A percentile compares a stretch with the other conserved stretches of the same genome.
These are phyloP conservation scores for Carex parvula DNA, from an alignment of 176 grass and related monocot genomes.

Conservation along the genomic window DNA sequence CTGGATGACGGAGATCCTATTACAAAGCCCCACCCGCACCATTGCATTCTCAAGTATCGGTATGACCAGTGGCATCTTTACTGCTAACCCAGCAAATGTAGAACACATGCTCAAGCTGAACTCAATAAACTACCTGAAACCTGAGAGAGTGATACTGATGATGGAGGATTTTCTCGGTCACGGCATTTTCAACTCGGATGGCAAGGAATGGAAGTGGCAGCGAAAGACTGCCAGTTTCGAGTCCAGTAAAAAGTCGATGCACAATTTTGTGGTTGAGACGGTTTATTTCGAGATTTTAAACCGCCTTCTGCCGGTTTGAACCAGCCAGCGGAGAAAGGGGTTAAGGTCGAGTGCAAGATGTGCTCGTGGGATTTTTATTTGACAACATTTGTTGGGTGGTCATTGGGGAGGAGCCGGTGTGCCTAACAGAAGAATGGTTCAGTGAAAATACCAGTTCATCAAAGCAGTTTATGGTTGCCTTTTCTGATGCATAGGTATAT, in stretches of 20 bases:
- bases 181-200: conserved; percentile 49
- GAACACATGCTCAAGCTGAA: conserved; percentile 41
- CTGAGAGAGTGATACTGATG: not conserved
- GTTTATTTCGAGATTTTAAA: conserved; percentile 33
- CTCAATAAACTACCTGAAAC: conserved; percentile 37
- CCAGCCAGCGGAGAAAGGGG: not conserved
- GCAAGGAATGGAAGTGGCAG: conserved; percentile 35
- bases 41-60: conserved; percentile 28
- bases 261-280: conserved; percentile 28
- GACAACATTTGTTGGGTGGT: conserved; percentile 59
- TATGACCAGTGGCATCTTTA: conserved; percentile 9
- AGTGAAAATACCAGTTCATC: not conserved
- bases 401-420: conserved; percentile 46
- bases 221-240: conserved; percentile 40
- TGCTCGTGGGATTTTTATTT: conserved; percentile 44
- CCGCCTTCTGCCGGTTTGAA: conserved; percentile 22
- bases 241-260: conserved; percentile 36
- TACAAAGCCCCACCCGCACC: conserved; percentile 23
- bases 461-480: conserved; percentile 35
- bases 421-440: conserved; percentile 27
- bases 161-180: conserved; percentile 37
- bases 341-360: conserved; percentile 19
- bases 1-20: conserved; percentile 28
- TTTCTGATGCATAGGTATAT: conserved; percentile 36
- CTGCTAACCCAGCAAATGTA: conserved; percentile 36